Base-by-base conservation (phyloP, 352 stramenopile genomes). In the Globisporangium cylindrosporum region DNA sequence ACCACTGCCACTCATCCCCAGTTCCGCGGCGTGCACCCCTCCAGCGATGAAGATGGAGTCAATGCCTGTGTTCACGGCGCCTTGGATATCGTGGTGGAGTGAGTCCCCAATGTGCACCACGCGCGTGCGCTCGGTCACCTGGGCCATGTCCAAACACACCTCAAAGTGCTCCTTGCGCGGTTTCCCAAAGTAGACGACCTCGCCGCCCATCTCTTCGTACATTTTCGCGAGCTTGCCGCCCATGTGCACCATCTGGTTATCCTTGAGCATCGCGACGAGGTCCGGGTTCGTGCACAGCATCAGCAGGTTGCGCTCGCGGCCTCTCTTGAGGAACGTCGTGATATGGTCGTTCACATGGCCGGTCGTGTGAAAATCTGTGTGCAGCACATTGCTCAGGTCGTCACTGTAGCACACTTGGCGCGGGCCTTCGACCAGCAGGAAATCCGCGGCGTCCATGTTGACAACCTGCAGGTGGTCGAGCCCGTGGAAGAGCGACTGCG, bases 211-310 rank as follows among this genome's bases (percentile, higher is more conserved):
- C 61, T 78, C 68, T 70, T 90, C 79, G 67, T 97, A 97, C 60
- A 77, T 63, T 56, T 92, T 76, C 7, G 89, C 88, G 73, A 97
- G 96, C 61, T 87, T 94, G 49, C 88, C 85, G 58, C 75, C 80
- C 72, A 89, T 89, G 67, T 88, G 79, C 57, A 83, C 81, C 36
- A 86, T 83, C 15, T 72, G 68, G 49, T 87, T 82, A 67, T 88
- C 84, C 1, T 78, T 75, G 46, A 89, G 70, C 56, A 91, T 78
- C 8, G 88, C 80, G 48, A 97, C 72, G 54, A 95, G 86, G 72
- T 97, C 91, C 32, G 91, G 91, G 73, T 97, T 96, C 18, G 84
- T 90, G 72, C 90, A 97, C 57, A 96, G 58, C 76, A 97, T 79
- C 6, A 87, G 88, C 15, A 97, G 69, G 12, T 82, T 72, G 34